Evolutionary conservation across 202 grass and related monocot species (phyloP).

Genomic region (Sporobolus alterniflorus): DNA sequence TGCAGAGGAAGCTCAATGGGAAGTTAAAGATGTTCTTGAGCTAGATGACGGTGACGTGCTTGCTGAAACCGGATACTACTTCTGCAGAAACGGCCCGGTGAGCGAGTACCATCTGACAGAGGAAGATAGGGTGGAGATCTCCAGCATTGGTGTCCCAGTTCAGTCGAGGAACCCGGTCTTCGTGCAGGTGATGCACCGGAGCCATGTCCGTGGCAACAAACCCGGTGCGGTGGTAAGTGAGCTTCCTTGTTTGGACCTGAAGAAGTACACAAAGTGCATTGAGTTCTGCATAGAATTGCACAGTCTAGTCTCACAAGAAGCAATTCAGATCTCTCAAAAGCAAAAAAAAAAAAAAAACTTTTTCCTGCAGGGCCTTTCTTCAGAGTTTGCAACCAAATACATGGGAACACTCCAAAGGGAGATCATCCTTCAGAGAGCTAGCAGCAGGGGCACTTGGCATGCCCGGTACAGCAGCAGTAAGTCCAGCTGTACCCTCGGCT

Average conservation of each 20-base stretch:
- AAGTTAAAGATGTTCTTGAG: background rate
- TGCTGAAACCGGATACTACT: constrained; percentile 25
- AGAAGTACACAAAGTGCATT: too few relatives aligned
- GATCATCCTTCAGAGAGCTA: constrained; percentile 15
- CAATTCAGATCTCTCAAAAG: too few relatives aligned
- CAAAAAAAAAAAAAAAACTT: background rate
- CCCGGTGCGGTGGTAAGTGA: constrained; percentile 25
- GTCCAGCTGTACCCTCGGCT: constrained; percentile 14
- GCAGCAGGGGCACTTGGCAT: constrained; percentile 16
- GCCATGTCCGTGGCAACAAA: constrained; percentile 16
- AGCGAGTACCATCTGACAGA: constrained; percentile 33
- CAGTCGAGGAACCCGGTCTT: constrained; percentile 32
- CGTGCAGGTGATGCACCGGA: constrained; percentile 41
- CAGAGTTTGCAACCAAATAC: constrained; percentile 33
- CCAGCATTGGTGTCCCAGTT: background rate
- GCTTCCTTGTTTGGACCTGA: background rate
- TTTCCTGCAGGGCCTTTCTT: constrained; percentile 29
- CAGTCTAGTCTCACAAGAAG: too few relatives aligned
- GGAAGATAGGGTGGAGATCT: constrained; percentile 43
- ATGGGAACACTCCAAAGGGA: constrained; percentile 1
- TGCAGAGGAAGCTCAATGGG: constrained; percentile 6
- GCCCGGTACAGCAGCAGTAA: background rate
- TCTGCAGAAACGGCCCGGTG: constrained; percentile 49
- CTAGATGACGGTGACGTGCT: background rate
- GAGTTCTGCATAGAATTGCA: too few relatives aligned